Base-by-base conservation (phyloP, 148 eudicot genomes). In the Rhododendron ferrugineum region DNA sequence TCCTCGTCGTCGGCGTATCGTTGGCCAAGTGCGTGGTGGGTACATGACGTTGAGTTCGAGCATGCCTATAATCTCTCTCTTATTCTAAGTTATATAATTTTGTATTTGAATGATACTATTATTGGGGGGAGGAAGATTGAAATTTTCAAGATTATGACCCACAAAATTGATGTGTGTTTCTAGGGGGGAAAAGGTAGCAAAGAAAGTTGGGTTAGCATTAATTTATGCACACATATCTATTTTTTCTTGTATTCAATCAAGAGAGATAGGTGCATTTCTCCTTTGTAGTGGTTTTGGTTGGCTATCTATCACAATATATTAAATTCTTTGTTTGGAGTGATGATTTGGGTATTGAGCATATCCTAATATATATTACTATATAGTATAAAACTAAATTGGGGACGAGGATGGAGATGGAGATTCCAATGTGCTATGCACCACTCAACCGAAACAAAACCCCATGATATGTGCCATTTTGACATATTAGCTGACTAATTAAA, bases 91-190 rank as follows among this genome's bases (percentile, higher is more conserved):
- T 64, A 22, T 1, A 68, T 70, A 14, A 14, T 70, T 64, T 14
- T 80, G 83, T 52, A 54, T 32, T 22, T 44, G 14, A 20, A 44
- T 11, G 18, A 78, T 78, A 52, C 13, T 32, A 70, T 11, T 3
- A 70, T 11, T 11, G 32, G 8, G 58, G 32, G 28, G 18, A 18
- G 56, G 6, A 66, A 23, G 40, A 30, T 20, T 46, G 37, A 28
- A 20, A n/a, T 82, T 66, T 70, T 52, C 28, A 82, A 75, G 23
- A 34, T n/a, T 11, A 40, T 46, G 86, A 78, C 86, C 86, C 82
- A 78, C 86, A 85, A 85, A 78, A 77, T 56, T 78, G 82, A 85
- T 78, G 74, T 37, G 86, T 56, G 76, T 40, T 56, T 84, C 74
- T 7, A 37, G 30, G 82, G 32, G 20, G 82, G 11, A 74, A 79